Conservation (phyloP, 257 asterid genomes). For the Nicotiana attenuata region DNA sequence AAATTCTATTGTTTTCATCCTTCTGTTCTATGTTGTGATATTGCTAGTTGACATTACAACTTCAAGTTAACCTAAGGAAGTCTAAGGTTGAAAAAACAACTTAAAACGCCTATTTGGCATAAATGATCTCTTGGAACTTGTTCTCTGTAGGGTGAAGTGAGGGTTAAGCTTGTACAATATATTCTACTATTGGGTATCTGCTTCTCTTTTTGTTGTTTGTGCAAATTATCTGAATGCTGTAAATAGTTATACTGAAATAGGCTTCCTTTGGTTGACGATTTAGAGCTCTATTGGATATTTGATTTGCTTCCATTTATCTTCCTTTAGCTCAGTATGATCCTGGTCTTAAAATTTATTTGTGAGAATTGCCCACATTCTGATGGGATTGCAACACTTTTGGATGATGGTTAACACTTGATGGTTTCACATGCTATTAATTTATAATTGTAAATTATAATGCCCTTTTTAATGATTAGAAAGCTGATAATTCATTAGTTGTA, state of each 20-base stretch:
- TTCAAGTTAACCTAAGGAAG: not conserved
- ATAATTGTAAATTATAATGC: not conserved
- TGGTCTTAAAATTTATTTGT: not conserved
- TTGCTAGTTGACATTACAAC: not conserved
- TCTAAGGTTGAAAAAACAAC: not conserved
- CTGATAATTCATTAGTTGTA: not conserved
- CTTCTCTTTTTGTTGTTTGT: not conserved
- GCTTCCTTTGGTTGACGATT: not conserved
- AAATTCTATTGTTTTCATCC: not conserved
- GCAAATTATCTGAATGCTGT: not conserved
- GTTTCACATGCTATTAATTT: not conserved
- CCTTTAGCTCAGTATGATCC: not conserved
- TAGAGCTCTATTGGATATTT: not conserved
- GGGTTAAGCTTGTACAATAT: not conserved
- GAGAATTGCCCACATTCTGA: not conserved
- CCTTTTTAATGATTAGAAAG: not conserved
- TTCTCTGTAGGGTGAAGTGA: not conserved
- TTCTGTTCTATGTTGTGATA: not conserved
- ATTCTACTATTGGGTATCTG: not conserved
- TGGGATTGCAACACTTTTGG: not conserved
- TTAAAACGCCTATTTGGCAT: not conserved
- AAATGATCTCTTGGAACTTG: not conserved
- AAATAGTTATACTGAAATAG: not conserved
- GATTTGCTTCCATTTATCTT: not conserved
- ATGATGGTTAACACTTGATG: not conserved